Conservation (phyloP, 805 yeast genomes). For the Henningerozyma blattae region DNA sequence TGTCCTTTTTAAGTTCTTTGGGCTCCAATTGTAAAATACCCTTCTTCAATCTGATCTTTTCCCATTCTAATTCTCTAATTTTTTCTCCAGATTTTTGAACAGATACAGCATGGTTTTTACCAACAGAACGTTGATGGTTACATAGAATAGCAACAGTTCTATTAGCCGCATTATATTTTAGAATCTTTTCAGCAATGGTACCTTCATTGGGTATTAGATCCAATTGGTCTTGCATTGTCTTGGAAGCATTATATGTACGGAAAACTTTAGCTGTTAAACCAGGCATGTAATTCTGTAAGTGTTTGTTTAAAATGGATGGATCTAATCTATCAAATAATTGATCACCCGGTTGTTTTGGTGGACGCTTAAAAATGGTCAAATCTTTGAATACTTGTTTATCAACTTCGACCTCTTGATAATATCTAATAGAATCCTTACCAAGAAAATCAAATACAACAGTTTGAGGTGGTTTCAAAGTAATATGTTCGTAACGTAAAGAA, state of each 20-base stretch:
- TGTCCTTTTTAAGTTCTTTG: constrained; percentile 34
- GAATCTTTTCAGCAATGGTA: constrained; percentile 75
- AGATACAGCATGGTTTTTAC: constrained; percentile 71
- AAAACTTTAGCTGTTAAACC: constrained; percentile 94
- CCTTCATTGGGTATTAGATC: constrained; percentile 80
- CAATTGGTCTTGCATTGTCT: constrained; percentile 91
- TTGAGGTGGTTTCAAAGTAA: constrained; percentile 74
- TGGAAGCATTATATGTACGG: constrained; percentile 94
- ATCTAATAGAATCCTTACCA: constrained; percentile 92
- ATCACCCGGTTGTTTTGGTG: constrained; percentile 86
- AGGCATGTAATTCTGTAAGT: constrained; percentile 79
- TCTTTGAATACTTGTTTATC: constrained; percentile 87
- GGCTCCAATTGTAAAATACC: constrained; percentile 61
- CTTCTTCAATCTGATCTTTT: constrained; percentile 58
- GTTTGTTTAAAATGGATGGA: constrained; percentile 72
- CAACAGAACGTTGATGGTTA: constrained; percentile 91
- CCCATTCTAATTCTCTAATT: constrained; percentile 77
- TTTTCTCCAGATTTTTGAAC: constrained; percentile 70
- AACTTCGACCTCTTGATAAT: constrained; percentile 84
- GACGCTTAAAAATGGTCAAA: constrained; percentile 72
- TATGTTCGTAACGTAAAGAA: constrained; percentile 82
- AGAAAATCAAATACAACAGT: constrained; percentile 81
- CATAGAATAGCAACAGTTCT: constrained; percentile 91
- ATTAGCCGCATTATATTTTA: constrained; percentile 87
- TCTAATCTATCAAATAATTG: constrained; percentile 84